These are phyloP conservation scores for Patellifolia procumbens DNA, from an alignment of 179 eudicot species.

Conservation along the genomic window DNA sequence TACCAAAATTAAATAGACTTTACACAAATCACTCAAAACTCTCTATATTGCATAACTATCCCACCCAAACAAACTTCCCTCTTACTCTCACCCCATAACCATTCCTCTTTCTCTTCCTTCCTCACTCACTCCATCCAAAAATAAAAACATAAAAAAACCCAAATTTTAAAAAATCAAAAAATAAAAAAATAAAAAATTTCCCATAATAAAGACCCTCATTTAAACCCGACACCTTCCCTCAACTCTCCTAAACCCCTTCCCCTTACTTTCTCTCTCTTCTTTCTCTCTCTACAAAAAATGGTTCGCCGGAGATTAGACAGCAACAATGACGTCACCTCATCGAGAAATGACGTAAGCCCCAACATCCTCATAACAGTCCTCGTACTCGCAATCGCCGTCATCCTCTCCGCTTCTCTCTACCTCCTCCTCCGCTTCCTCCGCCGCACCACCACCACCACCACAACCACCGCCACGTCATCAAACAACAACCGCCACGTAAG, in stretches of 20 bases:
- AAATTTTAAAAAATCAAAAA: not conserved
- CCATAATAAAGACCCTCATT: not conserved
- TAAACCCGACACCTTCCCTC: not conserved
- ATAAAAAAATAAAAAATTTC: not conserved
- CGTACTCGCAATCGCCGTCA: slow-evolving; percentile 63
- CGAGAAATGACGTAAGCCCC: slow-evolving; percentile 30
- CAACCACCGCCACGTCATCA: not conserved
- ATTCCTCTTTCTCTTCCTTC: slow-evolving; percentile 12
- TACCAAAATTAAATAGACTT: not conserved
- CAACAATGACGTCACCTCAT: not conserved
- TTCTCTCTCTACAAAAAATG: slow-evolving; percentile 24
- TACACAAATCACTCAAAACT: too few relatives aligned
- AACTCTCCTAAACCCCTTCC: not conserved
- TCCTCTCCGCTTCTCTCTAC: slow-evolving; percentile 72
- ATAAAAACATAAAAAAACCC: not conserved
- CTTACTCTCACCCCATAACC: slow-evolving; percentile 5
- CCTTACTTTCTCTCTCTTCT: slow-evolving; percentile 17
- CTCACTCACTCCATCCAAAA: slow-evolving; percentile 1
- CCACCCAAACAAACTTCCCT: not conserved
- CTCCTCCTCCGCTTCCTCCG: slow-evolving; percentile 68
- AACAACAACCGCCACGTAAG: not conserved
- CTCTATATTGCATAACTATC: not conserved
- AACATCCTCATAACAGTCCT: slow-evolving; percentile 52
- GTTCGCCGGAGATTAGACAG: slow-evolving; percentile 12
- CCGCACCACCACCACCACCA: slow-evolving; percentile 29